Conservation (phyloP, 352 stramenopile genomes). For the Phytophthora rubi region DNA sequence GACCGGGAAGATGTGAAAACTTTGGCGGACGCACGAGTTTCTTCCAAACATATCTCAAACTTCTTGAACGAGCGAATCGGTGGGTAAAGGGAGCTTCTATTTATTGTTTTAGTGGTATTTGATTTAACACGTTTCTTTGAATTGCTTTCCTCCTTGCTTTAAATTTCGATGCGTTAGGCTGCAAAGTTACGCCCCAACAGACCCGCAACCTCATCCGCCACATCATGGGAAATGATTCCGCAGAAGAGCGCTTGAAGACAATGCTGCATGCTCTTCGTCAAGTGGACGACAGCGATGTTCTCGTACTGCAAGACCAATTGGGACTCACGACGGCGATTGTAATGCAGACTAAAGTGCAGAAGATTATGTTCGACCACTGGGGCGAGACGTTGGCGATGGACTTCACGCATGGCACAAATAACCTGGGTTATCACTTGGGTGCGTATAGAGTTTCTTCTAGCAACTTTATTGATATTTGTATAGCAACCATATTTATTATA, state of each 20-base stretch:
- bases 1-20: constrained; percentile 14
- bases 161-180: background rate
- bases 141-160: too few relatives aligned
- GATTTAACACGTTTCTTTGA: too few relatives aligned
- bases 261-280: constrained; percentile 22
- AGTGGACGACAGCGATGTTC: constrained; percentile 16
- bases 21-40: constrained; percentile 8
- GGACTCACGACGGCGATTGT: too few relatives aligned
- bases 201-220: constrained; percentile 19
- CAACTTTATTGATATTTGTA: constrained; percentile 12
- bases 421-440: constrained; percentile 19
- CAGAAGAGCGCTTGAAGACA: constrained; percentile 13
- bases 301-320: too few relatives aligned
- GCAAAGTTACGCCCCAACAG: constrained; percentile 17
- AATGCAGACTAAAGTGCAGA: too few relatives aligned
- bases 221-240: constrained; percentile 15
- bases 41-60: constrained; percentile 4
- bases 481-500: background rate
- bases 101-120: too few relatives aligned
- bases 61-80: constrained; percentile 21
- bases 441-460: background rate
- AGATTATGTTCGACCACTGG: too few relatives aligned
- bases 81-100: background rate
- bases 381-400: too few relatives aligned
- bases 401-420: too few relatives aligned